These are phyloP conservation scores for Solanum hybrid DNA, from an alignment of 305 asterid genomes.

Conservation along the genomic window DNA sequence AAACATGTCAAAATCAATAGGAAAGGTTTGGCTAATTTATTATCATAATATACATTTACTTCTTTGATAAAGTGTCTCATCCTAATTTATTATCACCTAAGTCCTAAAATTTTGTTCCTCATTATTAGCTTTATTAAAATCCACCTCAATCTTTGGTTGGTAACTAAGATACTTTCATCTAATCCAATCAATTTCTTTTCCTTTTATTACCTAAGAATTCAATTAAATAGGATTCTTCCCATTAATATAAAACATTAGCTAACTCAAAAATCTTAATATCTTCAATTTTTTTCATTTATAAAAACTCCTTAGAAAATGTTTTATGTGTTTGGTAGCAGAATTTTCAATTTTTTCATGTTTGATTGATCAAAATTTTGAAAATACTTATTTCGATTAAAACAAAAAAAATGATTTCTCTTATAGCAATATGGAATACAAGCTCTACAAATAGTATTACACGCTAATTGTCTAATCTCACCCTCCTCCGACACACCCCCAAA, in stretches of 20 bases:
- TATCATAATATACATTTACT: neutral
- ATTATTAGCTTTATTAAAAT: neutral
- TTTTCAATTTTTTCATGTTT: neutral
- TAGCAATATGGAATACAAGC: neutral
- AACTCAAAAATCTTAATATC: neutral
- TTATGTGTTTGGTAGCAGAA: neutral
- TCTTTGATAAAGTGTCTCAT: neutral
- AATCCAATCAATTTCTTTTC: neutral
- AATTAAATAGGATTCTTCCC: neutral
- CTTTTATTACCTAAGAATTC: neutral
- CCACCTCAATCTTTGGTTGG: constrained; percentile 7
- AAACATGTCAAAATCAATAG: neutral
- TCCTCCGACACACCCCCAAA: neutral
- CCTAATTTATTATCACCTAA: neutral
- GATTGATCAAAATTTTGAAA: neutral
- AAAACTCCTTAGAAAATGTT: neutral
- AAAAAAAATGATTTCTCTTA: neutral
- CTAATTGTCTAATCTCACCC: neutral
- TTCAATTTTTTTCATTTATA: neutral
- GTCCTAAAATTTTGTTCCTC: neutral
- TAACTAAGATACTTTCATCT: neutral
- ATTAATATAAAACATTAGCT: neutral
- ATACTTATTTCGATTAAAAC: neutral
- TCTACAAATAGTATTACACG: neutral
- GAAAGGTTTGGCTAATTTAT: neutral